Conservation (phyloP, 805 yeast genomes). For the Clavispora phyllophila region DNA sequence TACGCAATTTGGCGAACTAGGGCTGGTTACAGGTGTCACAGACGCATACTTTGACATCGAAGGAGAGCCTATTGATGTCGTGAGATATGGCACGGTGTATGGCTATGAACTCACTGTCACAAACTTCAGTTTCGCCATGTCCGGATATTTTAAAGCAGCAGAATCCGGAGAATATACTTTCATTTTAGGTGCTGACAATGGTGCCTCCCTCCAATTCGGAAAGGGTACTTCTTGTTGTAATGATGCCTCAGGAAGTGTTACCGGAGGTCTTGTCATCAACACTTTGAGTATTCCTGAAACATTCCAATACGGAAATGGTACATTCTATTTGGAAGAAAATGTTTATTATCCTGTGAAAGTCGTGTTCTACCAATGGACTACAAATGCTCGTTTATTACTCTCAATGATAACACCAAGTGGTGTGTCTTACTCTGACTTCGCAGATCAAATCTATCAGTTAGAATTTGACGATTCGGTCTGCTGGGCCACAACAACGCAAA, state of each 20-base stretch:
- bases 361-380: constrained; percentile 13
- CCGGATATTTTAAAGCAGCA: neutral
- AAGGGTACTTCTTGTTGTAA: constrained; percentile 11
- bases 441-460: neutral
- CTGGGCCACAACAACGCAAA: constrained; percentile 1
- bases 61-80: neutral
- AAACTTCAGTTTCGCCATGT: neutral
- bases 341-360: constrained; percentile 12
- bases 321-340: constrained; percentile 6
- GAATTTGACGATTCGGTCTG: constrained; percentile 6
- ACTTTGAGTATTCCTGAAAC: neutral
- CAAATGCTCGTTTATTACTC: neutral
- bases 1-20: neutral
- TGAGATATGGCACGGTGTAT: neutral
- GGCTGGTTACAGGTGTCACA: neutral
- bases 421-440: no score
- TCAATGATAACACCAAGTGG: no score
- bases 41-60: neutral
- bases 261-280: neutral
- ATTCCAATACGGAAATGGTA: constrained; percentile 4
- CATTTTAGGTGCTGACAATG: neutral
- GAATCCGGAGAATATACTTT: neutral
- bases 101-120: neutral
- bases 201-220: constrained; percentile 11
- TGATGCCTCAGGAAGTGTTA: constrained; percentile 12